Evolutionary conservation across 2,329 filamentous ascomycete species (phyloP), one percentile per base, ranked within the genome.

Genomic region (Cercospora zeina): DNA sequence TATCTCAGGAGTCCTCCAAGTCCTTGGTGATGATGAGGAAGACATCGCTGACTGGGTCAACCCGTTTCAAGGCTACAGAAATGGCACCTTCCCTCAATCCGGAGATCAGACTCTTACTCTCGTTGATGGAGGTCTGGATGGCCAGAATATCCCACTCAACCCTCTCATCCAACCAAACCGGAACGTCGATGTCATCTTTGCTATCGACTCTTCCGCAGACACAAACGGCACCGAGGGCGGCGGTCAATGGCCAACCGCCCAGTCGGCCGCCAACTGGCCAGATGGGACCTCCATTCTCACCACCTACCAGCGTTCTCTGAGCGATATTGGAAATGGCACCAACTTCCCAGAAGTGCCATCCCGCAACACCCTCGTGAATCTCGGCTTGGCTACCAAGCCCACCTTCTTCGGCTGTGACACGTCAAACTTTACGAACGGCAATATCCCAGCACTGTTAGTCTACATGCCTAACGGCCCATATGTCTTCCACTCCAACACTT

Each of bases 1-100:
- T 19, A 69, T 90, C 13, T 72, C 75, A 2, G 67, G 75, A 19
- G 73, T 92, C 7, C 78, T 93, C 2, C 62, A 72, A 0, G 68
- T 75, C 2, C 67, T 96, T 16, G 86, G 85, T 34, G 59, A 81
- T 0, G 78, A 81, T 27, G 80, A 89, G 66, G 79, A 90, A 60
- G 90, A 93, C 62, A 91, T 95, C 66, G 89, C 90, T 0, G 81
- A 86, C 60, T 93, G 87, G 75, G 89, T 89, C 0, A 95, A 95
- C 74, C 91, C 90, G 0, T 96, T 95, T 78, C 87, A 81, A 69
- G 77, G 79, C 49, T 92, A 83, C 75, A 82, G 87, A 71, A 81
- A 84, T 24, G 75, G 76, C 6, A 82, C 81, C 1, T 89, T 89
- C 67, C 79, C 78, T 0, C 86, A 84, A 62, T 81, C 87, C 1